Evolutionary conservation across 768 basidiomycete species (phyloP).

Genomic region (Leccinellum luteum): DNA sequence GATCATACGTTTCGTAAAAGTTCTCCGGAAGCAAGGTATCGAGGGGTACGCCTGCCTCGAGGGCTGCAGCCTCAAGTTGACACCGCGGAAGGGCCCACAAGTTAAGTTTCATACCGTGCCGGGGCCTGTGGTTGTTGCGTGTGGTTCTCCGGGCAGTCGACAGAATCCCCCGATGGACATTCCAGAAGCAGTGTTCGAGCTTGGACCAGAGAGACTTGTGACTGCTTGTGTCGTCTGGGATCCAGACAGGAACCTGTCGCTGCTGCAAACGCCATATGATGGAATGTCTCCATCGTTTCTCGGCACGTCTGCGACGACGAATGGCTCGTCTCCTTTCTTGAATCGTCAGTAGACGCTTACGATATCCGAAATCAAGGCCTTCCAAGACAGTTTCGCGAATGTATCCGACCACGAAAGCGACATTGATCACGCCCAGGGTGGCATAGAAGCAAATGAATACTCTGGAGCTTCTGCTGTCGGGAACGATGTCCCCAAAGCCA

Average conservation of each 20-base stretch:
- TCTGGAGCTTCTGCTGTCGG: conserved; percentile 48
- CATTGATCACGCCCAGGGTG: conserved; percentile 57
- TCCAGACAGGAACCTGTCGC: conserved; percentile 50
- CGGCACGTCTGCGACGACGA: conserved; percentile 43
- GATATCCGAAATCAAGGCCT: conserved; percentile 63
- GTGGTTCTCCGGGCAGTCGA: conserved; percentile 2
- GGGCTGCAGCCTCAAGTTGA: conserved; percentile 59
- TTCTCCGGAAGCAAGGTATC: conserved; percentile 45
- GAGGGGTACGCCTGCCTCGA: conserved; percentile 66
- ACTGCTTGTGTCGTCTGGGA: conserved; percentile 34
- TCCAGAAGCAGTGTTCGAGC: conserved; percentile 9
- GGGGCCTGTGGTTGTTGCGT: conserved; percentile 12
- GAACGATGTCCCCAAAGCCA: conserved; percentile 75
- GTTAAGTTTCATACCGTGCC: conserved; percentile 58
- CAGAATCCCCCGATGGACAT: conserved; percentile 7
- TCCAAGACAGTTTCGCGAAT: conserved; percentile 73
- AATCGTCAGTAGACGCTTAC: conserved; percentile 48
- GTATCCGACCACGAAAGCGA: conserved; percentile 62
- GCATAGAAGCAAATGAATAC: conserved; percentile 60
- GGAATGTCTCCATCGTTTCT: conserved; percentile 56
- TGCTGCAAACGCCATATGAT: conserved; percentile 62
- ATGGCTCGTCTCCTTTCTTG: conserved; percentile 44
- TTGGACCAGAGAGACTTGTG: conserved; percentile 8
- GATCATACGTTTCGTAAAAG: conserved; percentile 25
- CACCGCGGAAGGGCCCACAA: conserved; percentile 52